These are phyloP conservation scores for Suillus subluteus DNA, from an alignment of 768 basidiomycete genomes.

Conservation along the genomic window DNA sequence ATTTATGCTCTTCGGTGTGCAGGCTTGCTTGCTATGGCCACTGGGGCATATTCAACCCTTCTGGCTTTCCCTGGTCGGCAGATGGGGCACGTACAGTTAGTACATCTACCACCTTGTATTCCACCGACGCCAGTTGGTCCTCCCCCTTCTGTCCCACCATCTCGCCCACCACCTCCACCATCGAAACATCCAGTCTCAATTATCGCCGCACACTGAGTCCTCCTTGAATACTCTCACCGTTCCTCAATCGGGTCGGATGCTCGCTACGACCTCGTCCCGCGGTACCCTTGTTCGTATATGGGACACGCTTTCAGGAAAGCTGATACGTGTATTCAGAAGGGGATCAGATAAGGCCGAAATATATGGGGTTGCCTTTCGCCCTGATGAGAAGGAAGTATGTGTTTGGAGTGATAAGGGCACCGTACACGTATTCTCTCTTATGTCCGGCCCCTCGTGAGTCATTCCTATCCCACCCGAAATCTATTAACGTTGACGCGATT, in stretches of 20 bases:
- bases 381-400: constrained; percentile 83
- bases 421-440: constrained; percentile 84
- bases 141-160: constrained; percentile 53
- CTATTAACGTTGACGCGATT: constrained; percentile 13
- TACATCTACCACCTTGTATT: constrained; percentile 82
- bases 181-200: constrained; percentile 75
- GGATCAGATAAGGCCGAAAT: constrained; percentile 91
- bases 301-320: constrained; percentile 74
- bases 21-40: constrained; percentile 84
- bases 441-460: constrained; percentile 68
- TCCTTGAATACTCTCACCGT: constrained; percentile 78
- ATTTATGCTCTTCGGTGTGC: constrained; percentile 22
- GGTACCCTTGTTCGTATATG: constrained; percentile 90
- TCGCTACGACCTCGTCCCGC: constrained; percentile 82
- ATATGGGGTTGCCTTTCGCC: constrained; percentile 86
- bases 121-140: constrained; percentile 60
- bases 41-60: constrained; percentile 76
- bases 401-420: constrained; percentile 98
- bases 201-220: constrained; percentile 81
- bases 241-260: constrained; percentile 74
- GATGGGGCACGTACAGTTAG: constrained; percentile 84
- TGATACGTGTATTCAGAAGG: constrained; percentile 78
- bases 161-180: constrained; percentile 58
- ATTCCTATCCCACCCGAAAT: constrained; percentile 10
- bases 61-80: constrained; percentile 86